Conservation (phyloP, 2,329 filamentous ascomycete species). For the Apiospora hydei region DNA sequence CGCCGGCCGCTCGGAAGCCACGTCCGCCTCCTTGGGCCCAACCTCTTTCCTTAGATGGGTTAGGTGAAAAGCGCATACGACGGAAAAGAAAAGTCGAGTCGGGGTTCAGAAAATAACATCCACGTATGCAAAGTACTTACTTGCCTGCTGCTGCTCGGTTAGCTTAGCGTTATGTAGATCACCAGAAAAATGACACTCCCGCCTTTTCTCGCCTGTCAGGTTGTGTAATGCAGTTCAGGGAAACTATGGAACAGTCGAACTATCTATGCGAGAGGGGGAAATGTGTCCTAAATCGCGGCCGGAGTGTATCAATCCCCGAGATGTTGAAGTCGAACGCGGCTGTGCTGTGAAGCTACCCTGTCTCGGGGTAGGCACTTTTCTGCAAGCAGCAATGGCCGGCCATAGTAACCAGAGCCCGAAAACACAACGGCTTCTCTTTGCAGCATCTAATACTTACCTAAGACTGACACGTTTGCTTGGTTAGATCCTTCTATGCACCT, state of each 20-base stretch:
- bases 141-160: neutral
- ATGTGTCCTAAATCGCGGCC: neutral
- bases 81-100: neutral
- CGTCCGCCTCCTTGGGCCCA: too few relatives aligned
- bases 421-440: neutral
- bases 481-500: neutral
- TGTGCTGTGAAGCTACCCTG: too few relatives aligned
- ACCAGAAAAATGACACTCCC: neutral
- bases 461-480: neutral
- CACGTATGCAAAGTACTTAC: neutral
- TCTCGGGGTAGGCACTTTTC: neutral
- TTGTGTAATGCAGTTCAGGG: neutral
- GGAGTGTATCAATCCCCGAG: neutral
- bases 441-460: neutral
- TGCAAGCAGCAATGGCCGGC: neutral
- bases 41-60: neutral
- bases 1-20: neutral
- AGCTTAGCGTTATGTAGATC: neutral
- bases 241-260: neutral
- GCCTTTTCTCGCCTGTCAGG: neutral
- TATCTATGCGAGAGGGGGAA: neutral
- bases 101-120: neutral
- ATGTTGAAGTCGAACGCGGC: neutral
- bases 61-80: neutral
- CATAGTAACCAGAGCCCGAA: neutral